Evolutionary conservation across 2,329 filamentous ascomycete genomes (phyloP).

Genomic region (Xylaria arbuscula): DNA sequence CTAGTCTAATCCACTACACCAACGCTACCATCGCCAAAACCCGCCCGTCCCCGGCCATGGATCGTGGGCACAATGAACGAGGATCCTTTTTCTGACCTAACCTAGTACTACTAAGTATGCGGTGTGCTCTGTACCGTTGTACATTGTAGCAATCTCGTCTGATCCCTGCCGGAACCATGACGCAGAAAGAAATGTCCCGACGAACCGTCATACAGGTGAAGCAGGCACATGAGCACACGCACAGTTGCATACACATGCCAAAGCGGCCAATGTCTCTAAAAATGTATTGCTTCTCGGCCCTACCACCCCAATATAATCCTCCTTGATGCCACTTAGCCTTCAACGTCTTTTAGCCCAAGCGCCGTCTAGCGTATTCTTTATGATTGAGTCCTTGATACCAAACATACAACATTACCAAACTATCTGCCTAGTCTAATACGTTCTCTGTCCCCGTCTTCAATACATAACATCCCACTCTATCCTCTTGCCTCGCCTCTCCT

Average conservation of each 20-base stretch:
- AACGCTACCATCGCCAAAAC: slow-evolving; percentile 47
- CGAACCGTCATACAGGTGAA: slow-evolving; percentile 51
- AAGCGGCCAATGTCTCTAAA: slow-evolving; percentile 52
- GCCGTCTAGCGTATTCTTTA: slow-evolving; percentile 43
- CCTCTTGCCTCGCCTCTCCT: not conserved
- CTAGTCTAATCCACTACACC: slow-evolving; percentile 48
- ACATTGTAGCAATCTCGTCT: slow-evolving; percentile 41
- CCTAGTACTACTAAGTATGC: not conserved
- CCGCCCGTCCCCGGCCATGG: slow-evolving; percentile 48
- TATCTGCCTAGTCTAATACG: slow-evolving; percentile 39
- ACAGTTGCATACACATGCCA: slow-evolving; percentile 52
- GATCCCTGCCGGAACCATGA: slow-evolving; percentile 54
- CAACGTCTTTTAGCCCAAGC: slow-evolving; percentile 45
- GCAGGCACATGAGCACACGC: slow-evolving; percentile 49
- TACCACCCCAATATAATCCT: slow-evolving; percentile 53
- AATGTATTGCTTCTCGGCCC: slow-evolving; percentile 52
- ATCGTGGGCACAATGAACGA: slow-evolving; percentile 48
- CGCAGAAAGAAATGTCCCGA: slow-evolving; percentile 50
- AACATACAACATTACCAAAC: slow-evolving; percentile 48
- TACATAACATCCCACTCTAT: slow-evolving; percentile 40
- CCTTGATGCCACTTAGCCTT: slow-evolving; percentile 47
- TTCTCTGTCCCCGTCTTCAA: slow-evolving; percentile 35
- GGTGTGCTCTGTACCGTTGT: not conserved
- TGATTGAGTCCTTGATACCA: slow-evolving; percentile 45
- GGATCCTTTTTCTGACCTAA: slow-evolving; percentile 47